A percentile compares a stretch with the other conserved stretches of the same genome.
Conservation (phyloP, 257 asterid species). For the Lycium barbarum region DNA sequence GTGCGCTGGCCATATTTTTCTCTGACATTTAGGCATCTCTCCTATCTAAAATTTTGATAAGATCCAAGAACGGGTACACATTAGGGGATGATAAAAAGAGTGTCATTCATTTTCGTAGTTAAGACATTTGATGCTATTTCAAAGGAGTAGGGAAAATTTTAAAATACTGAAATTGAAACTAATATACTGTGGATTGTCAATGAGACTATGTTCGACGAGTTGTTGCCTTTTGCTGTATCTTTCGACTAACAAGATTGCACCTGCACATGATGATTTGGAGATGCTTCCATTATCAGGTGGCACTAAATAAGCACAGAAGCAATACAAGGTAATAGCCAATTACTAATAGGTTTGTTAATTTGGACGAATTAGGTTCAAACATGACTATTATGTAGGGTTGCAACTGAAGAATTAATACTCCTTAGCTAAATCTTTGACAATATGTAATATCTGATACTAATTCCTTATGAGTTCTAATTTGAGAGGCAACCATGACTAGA, state of each 20-base stretch:
- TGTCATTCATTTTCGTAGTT: constrained; percentile 88
- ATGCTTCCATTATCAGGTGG: no score
- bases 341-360: constrained; percentile 29
- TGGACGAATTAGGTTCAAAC: neutral
- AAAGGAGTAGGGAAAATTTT: constrained; percentile 80
- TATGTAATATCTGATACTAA: no score
- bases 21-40: no score
- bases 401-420: neutral
- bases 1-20: no score
- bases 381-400: neutral
- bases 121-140: constrained; percentile 83
- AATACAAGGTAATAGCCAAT: no score
- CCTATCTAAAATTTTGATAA: no score
- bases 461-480: neutral
- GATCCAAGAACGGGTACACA: constrained; percentile 68
- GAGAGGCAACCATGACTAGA: no score
- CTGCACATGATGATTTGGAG: constrained; percentile 52
- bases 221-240: constrained; percentile 72
- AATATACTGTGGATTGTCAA: constrained; percentile 91
- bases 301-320: no score
- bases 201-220: constrained; percentile 75
- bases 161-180: constrained; percentile 81
- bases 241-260: constrained; percentile 70
- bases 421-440: no score
- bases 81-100: constrained; percentile 81